These are phyloP conservation scores for Ormosia semicastrata DNA, from an alignment of 306 rosid species.

Conservation along the genomic window DNA sequence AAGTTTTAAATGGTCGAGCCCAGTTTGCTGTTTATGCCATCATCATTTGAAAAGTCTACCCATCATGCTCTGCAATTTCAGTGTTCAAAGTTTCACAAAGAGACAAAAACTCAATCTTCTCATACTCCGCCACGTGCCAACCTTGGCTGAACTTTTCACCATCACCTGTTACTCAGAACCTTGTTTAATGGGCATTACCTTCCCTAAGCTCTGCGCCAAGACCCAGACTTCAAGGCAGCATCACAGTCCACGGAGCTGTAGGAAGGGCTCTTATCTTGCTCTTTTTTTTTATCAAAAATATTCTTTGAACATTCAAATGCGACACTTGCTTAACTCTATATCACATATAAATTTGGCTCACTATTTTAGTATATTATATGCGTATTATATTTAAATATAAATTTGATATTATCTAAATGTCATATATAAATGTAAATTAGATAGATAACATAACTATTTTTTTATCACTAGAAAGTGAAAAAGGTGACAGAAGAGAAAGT, in stretches of 20 bases:
- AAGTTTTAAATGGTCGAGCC: neutral
- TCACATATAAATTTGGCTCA: no score
- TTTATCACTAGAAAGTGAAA: slow-evolving; percentile 8
- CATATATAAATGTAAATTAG: no score
- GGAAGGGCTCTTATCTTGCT: neutral
- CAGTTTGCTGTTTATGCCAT: neutral
- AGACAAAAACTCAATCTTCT: slow-evolving; percentile 12
- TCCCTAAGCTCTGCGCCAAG: neutral
- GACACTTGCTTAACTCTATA: no score
- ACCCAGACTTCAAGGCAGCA: slow-evolving; percentile 38
- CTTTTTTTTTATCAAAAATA: neutral
- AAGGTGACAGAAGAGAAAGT: neutral
- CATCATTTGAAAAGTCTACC: slow-evolving; percentile 9
- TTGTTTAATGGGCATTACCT: slow-evolving; percentile 36
- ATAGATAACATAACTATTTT: no score
- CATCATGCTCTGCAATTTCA: slow-evolving; percentile 2
- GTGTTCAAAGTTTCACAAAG: neutral
- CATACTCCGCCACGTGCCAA: slow-evolving; percentile 22
- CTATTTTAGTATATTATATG: no score
- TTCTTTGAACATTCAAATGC: no score
- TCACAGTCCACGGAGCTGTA: neutral
- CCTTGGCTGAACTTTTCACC: neutral
- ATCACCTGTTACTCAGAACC: slow-evolving; percentile 30
- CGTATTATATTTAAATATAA: no score
- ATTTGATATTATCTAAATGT: no score